Percentiles rank a stretch among this genome's conserved stretches.
phyloP scores from a whole-genome alignment of 164 flowering plant species.

The Tinospora cordifolia region DNA sequence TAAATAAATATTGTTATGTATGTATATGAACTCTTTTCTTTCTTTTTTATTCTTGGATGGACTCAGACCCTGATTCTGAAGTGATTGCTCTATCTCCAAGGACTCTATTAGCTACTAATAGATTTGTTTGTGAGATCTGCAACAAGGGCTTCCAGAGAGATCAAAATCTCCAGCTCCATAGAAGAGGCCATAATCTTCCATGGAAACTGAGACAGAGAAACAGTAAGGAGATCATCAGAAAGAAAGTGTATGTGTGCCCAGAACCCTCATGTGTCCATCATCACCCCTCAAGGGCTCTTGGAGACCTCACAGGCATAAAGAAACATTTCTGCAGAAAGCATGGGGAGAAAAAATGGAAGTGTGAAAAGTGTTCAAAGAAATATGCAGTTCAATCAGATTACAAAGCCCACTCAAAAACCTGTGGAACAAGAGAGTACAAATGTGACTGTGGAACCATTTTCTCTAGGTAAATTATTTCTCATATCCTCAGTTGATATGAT shows the following conservation, averaged over 20 bases:
- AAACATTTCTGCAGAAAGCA: conserved; percentile 85
- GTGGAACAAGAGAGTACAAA: conserved; percentile 83
- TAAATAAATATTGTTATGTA: background rate
- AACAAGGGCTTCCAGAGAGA: conserved; percentile 96
- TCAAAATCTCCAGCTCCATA: conserved; percentile 88
- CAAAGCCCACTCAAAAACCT: conserved; percentile 86
- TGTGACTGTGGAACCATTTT: conserved; percentile 95
- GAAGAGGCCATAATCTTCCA: conserved; percentile 93
- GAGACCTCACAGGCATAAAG: conserved; percentile 97
- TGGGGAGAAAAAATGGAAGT: conserved; percentile 88
- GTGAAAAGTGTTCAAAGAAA: conserved; percentile 76
- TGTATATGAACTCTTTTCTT: background rate
- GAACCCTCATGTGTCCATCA: conserved; percentile 74
- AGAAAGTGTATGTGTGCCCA: conserved; percentile 79
- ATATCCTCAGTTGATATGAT: conserved; percentile 7
- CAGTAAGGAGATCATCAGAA: conserved; percentile 45
- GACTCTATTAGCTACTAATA: conserved; percentile 68
- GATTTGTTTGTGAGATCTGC: conserved; percentile 91
- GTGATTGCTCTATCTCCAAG: conserved; percentile 87
- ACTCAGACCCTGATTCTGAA: conserved; percentile 85
- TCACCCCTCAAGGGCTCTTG: conserved; percentile 85
- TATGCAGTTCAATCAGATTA: conserved; percentile 96
- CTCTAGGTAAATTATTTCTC: conserved; percentile 51
- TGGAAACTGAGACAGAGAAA: conserved; percentile 85
- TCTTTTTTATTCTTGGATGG: background rate